These are phyloP conservation scores for Stenocarpella maydis DNA, from an alignment of 2,329 filamentous ascomycete species.

Conservation along the genomic window DNA sequence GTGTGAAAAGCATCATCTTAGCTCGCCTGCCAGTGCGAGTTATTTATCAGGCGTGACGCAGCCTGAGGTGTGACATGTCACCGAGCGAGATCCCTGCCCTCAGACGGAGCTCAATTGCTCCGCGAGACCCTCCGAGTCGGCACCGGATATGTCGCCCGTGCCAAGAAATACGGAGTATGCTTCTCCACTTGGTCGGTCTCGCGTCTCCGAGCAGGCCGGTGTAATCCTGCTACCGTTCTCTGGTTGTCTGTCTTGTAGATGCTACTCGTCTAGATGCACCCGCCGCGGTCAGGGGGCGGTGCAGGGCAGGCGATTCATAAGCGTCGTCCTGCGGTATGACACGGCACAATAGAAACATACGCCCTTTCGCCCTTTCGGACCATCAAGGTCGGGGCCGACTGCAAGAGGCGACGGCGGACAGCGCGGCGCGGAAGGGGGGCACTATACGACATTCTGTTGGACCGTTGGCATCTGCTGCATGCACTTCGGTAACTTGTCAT, in stretches of 20 bases:
- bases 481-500: background rate
- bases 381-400: background rate
- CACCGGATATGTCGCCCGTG: background rate
- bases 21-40: too few species aligned
- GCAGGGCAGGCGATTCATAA: background rate
- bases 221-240: background rate
- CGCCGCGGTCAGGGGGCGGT: background rate
- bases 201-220: too few species aligned
- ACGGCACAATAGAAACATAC: background rate
- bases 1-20: too few species aligned
- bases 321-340: background rate
- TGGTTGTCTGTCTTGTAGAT: background rate
- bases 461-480: background rate
- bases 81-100: background rate
- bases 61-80: too few species aligned
- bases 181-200: background rate
- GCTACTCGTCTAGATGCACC: background rate
- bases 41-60: too few species aligned
- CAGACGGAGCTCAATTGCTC: background rate
- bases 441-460: background rate
- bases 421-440: background rate
- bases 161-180: too few species aligned
- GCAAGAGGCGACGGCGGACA: background rate
- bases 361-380: slow-evolving; percentile 3
- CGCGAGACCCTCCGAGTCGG: background rate